Evolutionary conservation across 2,329 filamentous ascomycete species (phyloP), one percentile per base, ranked within the genome.

Genomic region (Fusarium sp.): DNA sequence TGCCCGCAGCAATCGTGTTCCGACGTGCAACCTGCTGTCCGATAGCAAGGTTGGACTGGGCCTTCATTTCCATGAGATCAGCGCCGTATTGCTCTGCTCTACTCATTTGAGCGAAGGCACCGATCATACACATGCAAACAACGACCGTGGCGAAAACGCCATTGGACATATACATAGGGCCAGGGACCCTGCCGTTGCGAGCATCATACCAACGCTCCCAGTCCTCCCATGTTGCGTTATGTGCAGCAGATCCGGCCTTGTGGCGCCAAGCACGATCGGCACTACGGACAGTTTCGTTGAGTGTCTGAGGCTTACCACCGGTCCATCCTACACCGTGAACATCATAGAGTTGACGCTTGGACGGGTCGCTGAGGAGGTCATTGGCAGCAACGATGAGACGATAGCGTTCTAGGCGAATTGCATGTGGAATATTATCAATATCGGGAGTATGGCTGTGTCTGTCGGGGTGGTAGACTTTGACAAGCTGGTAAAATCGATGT

Each of bases 221-320:
- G 79, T 99, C 96, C 79, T 99, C 96, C 96, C 96, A 99, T 0
- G 96, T 98, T 1, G 94, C 96, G 79, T 98, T 98, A 73, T 82
- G 81, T 53, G 85, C 86, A 15, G 87, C 79, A 58, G 81, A 86
- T 25, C 83, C 83, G 0, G 84, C 82, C 34, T 78, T 77, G 16
- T 81, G 74, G 38, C 86, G 83, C 87, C 87, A 90, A 7, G 79
- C 76, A 25, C 77, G 79, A 67, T 88, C 83, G 18, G 81, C 79
- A 5, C 79, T 70, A 42, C 84, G 78, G 3, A 77, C 61, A 18
- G 65, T 66, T 22, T 79, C 77, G 53, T 81, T 78, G 70, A 82
- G 76, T 55, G 91, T 71, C 30, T 91, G 74, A 83, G 88, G 51
- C 80, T 82, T 74, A 91, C 90, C 72, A 20, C 82, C 81, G 8